Evolutionary conservation across 306 rosid species (phyloP), one percentile per base, ranked within the genome.

Genomic region (Glycine soja): DNA sequence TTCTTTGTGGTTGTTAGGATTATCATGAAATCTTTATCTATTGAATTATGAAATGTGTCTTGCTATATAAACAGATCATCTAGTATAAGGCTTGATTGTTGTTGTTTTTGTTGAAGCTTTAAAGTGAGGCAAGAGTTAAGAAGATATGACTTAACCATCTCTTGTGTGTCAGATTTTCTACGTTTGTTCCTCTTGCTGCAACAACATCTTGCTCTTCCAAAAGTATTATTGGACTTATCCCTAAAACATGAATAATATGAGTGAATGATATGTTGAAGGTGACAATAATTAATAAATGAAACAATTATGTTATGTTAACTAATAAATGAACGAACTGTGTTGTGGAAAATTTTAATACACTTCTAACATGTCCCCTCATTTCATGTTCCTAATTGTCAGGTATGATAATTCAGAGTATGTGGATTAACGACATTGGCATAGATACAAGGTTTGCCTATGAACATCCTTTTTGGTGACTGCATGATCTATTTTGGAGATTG

Each of bases 361-460:
- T 19, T 38, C 10, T 66, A 11, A n/a, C 14, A 6, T 7, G 24
- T 7, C 5, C 19, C 69, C n/a, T n/a, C 74, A 62, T 56, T 57
- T 63, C 74, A 15, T 85, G 50, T 48, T 70, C 68, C 59, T 75
- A 52, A 84, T 82, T 88, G 61, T 51, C 76, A 96, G 99, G 90
- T 96, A 96, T 43, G 84, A 86, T 30, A 96, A 88, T 81, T 88
- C 98, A 2, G 89, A 86, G 86, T 86, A 92, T 57, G 93, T 96
- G 86, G 99, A 93, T 76, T 98, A 93, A 82, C 86, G 99, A 12
- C 99, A 96, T 90, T 89, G 98, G 38, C 99, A 93, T 69, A 96
- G 99, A 93, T 96, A 96, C 6, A 98, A 96, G 97, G 98, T 96
- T 89, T 85, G 67, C 78, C 59, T 74, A 24, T 69, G 64, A 51